Conservation (phyloP, 1,284 basidiomycete species). For the Austroboletus niveus region DNA sequence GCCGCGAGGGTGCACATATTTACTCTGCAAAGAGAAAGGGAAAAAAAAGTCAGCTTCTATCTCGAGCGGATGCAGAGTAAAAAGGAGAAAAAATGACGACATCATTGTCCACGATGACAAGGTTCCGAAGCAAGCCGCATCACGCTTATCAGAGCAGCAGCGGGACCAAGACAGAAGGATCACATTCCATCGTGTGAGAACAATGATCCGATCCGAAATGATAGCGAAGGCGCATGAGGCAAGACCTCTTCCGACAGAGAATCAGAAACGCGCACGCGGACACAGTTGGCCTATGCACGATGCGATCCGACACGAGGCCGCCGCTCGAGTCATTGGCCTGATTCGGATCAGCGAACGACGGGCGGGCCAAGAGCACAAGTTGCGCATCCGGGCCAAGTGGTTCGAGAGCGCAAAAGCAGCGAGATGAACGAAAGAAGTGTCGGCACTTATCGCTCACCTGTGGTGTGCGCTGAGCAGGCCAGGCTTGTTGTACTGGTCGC, state of each 20-base stretch:
- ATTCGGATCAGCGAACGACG: slow-evolving; percentile 7
- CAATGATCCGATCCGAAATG: slow-evolving; percentile 7
- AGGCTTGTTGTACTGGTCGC: slow-evolving; percentile 90
- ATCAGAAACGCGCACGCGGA: slow-evolving; percentile 1
- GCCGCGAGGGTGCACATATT: slow-evolving; percentile 88
- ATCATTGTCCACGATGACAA: slow-evolving; percentile 10
- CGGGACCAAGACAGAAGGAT: slow-evolving; percentile 13
- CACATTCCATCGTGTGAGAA: slow-evolving; percentile 10
- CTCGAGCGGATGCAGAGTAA: slow-evolving; percentile 1
- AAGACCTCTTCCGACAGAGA: slow-evolving; percentile 6
- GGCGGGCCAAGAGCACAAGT: not conserved
- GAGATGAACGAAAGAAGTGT: not conserved
- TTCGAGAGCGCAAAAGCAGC: not conserved
- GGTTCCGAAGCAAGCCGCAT: slow-evolving; percentile 9
- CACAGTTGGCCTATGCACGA: not conserved
- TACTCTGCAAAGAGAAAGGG: slow-evolving; percentile 48
- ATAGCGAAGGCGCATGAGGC: slow-evolving; percentile 7
- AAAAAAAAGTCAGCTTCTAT: slow-evolving; percentile 17
- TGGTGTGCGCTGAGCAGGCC: slow-evolving; percentile 80
- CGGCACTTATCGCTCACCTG: slow-evolving; percentile 50
- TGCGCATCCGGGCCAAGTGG: slow-evolving; percentile 10
- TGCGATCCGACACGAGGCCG: slow-evolving; percentile 18
- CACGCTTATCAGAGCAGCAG: slow-evolving; percentile 11
- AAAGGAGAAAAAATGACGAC: slow-evolving; percentile 4
- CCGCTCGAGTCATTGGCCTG: slow-evolving; percentile 12